Evolutionary conservation across 2,329 filamentous ascomycete species (phyloP), one percentile per base, ranked within the genome.

Genomic region (Zalaria obscura): DNA sequence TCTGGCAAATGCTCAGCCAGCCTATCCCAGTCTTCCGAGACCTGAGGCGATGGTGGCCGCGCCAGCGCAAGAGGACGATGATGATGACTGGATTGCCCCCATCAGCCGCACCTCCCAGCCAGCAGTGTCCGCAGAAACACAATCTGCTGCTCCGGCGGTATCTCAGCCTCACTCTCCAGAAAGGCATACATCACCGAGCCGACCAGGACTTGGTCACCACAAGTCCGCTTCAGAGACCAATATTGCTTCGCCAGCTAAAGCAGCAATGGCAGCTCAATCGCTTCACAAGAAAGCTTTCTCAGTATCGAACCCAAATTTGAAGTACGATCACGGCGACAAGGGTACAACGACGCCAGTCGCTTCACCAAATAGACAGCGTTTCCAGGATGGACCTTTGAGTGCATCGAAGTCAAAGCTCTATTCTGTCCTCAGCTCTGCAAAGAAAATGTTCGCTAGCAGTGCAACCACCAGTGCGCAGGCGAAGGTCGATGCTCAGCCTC

Each of bases 351-450:
- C 73, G 39, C 74, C 75, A 27, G 59, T 62, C 38, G 71, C 69
- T 27, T 78, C 75, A 25, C 76, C 75, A 27, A 52, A 50, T 50
- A 53, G 53, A 43, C 67, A 62, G 53, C 71, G 58, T 64, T 73
- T 58, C 65, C 72, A 48, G 58, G 87, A 93, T 50, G 89, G 82
- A 44, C 86, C 86, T 4, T 62, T 95, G 45, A 94, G 88, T 60
- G 86, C 91, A 40, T 88, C 91, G 27, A 96, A 94, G 65, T 85
- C 83, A 55, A 93, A 87, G 57, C 69, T 96, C 38, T 93, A 89
- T 37, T 93, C 88, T 6, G 87, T 94, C 45, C 69, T 95, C 52
- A 88, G 87, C 61, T 83, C 80, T 42, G 91, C 88, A 3, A 89
- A 83, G 59, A 84, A 81, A 9, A 74, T 95, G 38, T 80, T 95